Evolutionary conservation across 495 filamentous ascomycete genomes (phyloP).

Genomic region (Stereocaulon alpinum): DNA sequence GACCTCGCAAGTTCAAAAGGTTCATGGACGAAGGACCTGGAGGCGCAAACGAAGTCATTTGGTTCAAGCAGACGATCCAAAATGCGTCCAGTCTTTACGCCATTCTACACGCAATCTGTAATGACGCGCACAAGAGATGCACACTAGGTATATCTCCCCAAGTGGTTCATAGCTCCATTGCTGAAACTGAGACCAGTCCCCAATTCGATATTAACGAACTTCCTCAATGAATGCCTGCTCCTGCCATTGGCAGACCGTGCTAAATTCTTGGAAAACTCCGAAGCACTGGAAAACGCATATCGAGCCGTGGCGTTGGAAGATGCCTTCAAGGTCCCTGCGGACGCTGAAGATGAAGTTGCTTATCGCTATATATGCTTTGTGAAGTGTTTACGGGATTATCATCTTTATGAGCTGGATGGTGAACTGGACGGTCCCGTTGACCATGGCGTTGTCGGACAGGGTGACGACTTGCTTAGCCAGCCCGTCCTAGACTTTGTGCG

Average conservation of each 20-base stretch:
- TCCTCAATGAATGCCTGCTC: neutral
- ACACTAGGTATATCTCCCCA: neutral
- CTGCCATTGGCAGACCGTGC: neutral
- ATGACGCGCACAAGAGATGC: slow-evolving; percentile 1
- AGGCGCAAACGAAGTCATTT: slow-evolving; percentile 18
- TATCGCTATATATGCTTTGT: slow-evolving; percentile 13
- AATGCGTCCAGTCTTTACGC: slow-evolving; percentile 31
- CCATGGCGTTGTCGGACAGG: neutral
- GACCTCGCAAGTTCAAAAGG: slow-evolving; percentile 1
- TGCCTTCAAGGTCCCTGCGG: neutral
- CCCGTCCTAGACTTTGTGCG: too few relatives aligned
- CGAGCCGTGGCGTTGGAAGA: slow-evolving; percentile 2
- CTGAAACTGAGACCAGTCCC: neutral
- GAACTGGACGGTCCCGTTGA: neutral
- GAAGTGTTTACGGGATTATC: slow-evolving; percentile 11
- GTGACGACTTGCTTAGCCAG: neutral
- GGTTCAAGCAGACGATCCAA: slow-evolving; percentile 29
- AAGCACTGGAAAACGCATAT: slow-evolving; percentile 4
- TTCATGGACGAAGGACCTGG: neutral
- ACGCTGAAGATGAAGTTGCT: slow-evolving; percentile 9
- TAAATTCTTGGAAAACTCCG: neutral
- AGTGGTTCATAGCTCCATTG: too few relatives aligned
- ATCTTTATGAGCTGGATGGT: neutral
- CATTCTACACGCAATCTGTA: slow-evolving; percentile 27
- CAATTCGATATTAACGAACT: neutral